Evolutionary conservation across 495 filamentous ascomycete genomes (phyloP), one percentile per base, ranked within the genome.

Genomic region (Aspergillus taichungensis): DNA sequence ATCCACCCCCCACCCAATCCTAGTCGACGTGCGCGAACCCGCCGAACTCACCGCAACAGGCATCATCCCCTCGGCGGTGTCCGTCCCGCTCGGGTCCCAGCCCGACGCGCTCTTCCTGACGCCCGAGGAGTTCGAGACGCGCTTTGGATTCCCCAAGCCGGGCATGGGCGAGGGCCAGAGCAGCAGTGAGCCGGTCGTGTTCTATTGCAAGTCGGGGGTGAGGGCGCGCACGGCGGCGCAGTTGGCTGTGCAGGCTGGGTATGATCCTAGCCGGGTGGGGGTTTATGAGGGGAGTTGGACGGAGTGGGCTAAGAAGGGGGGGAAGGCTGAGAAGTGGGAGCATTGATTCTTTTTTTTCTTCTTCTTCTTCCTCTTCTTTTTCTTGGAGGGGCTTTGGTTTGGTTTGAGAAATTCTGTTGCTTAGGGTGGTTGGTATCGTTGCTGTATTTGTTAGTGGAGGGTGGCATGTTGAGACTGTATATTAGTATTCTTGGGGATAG

Each of bases 151-250:
- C 37, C 56, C 67, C 4, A 74, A 74, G 61, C 70, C 70, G 3
- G 55, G 43, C 5, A 51, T 43, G 3, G 58, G 49, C 30, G 45
- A 46, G 9, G 50, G 44, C 0, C 30, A 27, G 35, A 40, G 31
- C 6, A 40, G n/a, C n/a, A 42, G 38, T n/a, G 47, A 64, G 28
- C 18, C 18, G 18, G 66, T 95, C 8, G 79, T 96, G 2, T 92
- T 96, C 55, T 98, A 95, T 61, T 98, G 92, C 63, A 91, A 85
- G 67, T 80, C 87, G 0, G 92, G 92, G 3, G 88, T 96, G 46
- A 74, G 92, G 62, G 85, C 84, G 54, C 62, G 72, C 13, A 78
- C 85, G 4, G 91, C 90, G n/a, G 88, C 90, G 18, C 74, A 79
- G 56, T 60, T 96, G 67, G 91, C 91, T 40, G 67, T 68, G 40